phyloP scores from a whole-genome alignment of 805 yeast genomes.

The Lachancea mirantina region DNA sequence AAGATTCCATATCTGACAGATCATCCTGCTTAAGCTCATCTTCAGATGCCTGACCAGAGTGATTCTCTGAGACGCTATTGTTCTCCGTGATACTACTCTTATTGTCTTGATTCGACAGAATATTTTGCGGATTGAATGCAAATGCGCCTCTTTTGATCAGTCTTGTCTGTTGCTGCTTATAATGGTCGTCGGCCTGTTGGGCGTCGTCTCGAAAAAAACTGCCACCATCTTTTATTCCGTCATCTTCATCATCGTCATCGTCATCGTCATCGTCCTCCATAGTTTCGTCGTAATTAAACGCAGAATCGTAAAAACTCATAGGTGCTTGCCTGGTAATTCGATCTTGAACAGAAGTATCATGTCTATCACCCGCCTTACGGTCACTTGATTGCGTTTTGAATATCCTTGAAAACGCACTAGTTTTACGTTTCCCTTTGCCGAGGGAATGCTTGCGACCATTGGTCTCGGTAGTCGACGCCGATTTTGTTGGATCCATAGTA shows the following conservation, averaged over 20 bases:
- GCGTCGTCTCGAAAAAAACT: conserved; percentile 7
- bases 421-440: no score
- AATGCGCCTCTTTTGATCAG: conserved; percentile 5
- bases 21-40: conserved; percentile 6
- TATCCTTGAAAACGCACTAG: conserved; percentile 23
- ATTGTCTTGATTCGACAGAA: conserved; percentile 4
- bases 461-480: no score
- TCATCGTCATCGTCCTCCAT: conserved; percentile 27
- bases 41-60: not conserved
- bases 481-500: no score
- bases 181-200: conserved; percentile 1
- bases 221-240: conserved; percentile 26
- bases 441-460: no score
- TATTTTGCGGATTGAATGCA: conserved; percentile 11
- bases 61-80: conserved; percentile 5
- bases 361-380: not conserved
- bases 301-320: conserved; percentile 9
- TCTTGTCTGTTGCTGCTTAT: no score
- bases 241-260: conserved; percentile 31
- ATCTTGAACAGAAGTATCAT: not conserved
- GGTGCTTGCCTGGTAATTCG: conserved; percentile 2
- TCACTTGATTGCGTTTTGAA: not conserved
- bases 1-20: conserved; percentile 29
- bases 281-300: conserved; percentile 22
- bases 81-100: conserved; percentile 6